phyloP scores from a whole-genome alignment of 2,329 filamentous ascomycete species.

The Colletotrichum sojae region DNA sequence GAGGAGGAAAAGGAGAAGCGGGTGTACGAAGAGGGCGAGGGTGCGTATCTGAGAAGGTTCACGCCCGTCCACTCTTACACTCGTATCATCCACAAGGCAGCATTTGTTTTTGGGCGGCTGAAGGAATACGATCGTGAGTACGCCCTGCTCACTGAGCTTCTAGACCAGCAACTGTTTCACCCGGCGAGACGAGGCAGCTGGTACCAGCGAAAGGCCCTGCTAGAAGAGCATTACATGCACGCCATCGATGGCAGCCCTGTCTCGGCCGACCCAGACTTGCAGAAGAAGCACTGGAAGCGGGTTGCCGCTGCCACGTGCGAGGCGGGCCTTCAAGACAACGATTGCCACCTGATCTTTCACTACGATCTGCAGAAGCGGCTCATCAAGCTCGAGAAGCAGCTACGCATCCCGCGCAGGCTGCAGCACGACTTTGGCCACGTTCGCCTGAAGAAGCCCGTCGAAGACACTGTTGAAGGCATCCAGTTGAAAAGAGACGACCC shows the following conservation, averaged over 20 bases:
- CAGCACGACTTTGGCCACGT: conserved; percentile 96
- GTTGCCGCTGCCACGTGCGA: conserved; percentile 87
- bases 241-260: conserved; percentile 63
- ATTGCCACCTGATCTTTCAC: conserved; percentile 94
- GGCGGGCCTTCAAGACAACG: conserved; percentile 84
- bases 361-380: conserved; percentile 95
- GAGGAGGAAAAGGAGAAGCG: conserved; percentile 84
- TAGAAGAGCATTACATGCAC: conserved; percentile 97
- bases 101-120: conserved; percentile 82
- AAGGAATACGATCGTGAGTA: conserved; percentile 87
- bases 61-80: conserved; percentile 95
- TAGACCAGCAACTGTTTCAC: conserved; percentile 88
- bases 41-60: conserved; percentile 89
- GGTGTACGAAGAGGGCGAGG: conserved; percentile 86
- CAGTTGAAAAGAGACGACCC: conserved; percentile 77
- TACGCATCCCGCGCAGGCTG: conserved; percentile 85
- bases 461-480: conserved; percentile 82
- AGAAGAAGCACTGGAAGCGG: conserved; percentile 87
- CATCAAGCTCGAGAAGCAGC: conserved; percentile 87
- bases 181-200: conserved; percentile 86
- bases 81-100: conserved; percentile 90
- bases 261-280: conserved; percentile 59
- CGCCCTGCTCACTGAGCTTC: conserved; percentile 78
- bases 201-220: conserved; percentile 94
- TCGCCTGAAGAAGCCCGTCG: conserved; percentile 79